phyloP scores from a whole-genome alignment of 306 rosid species.

The Rosa multiflora region DNA sequence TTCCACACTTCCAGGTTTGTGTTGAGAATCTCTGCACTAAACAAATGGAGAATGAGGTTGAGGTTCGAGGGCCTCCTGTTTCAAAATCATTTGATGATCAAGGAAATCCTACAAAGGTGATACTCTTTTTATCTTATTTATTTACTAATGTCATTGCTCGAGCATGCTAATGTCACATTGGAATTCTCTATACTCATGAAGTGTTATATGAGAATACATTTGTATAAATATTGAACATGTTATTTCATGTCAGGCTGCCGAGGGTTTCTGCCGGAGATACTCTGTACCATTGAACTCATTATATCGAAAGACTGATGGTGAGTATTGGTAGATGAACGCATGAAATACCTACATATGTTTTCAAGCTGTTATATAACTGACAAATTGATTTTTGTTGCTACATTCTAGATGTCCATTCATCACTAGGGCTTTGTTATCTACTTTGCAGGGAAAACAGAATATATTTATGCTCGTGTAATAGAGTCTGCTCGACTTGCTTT shows the following conservation, averaged over 20 bases:
- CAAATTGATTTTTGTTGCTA: not conserved
- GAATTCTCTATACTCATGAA: not conserved
- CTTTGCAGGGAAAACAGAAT: conserved; percentile 86
- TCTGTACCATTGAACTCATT: conserved; percentile 62
- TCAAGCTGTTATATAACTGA: conserved; percentile 4
- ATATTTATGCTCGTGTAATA: conserved; percentile 66
- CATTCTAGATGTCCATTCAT: not conserved
- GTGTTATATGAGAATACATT: not conserved
- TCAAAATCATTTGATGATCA: conserved; percentile 81
- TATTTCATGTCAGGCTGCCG: conserved; percentile 70
- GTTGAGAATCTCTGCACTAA: conserved; percentile 66
- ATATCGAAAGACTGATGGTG: conserved; percentile 76
- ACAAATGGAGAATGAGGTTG: conserved; percentile 74
- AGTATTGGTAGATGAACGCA: conserved; percentile 32
- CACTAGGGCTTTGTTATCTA: conserved; percentile 30
- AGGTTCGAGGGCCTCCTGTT: conserved; percentile 96
- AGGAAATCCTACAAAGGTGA: conserved; percentile 90
- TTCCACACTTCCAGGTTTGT: conserved; percentile 48
- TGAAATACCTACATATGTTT: not conserved
- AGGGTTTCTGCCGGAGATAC: conserved; percentile 84
- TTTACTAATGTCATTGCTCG: not conserved
- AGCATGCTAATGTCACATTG: not conserved
- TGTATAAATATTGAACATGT: conserved; percentile 20
- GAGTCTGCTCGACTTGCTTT: conserved; percentile 74
- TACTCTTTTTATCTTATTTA: not conserved